A percentile compares a stretch with the other conserved stretches of the same genome.
These are phyloP conservation scores for Arabidopsis thaliana DNA, from an alignment of 345 rosid species.

Conservation along the genomic window DNA sequence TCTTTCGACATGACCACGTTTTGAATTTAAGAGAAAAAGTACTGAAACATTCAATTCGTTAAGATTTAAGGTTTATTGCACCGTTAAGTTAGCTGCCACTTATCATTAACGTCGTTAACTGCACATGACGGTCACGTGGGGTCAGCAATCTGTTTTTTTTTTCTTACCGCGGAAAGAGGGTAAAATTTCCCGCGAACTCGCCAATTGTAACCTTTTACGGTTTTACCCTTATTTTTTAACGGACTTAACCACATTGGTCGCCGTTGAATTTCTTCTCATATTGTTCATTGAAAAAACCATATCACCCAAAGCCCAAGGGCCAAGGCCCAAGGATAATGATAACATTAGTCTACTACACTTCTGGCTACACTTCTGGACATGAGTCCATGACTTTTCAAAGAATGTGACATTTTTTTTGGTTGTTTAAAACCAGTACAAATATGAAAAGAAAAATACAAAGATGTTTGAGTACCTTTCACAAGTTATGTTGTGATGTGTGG, in stretches of 20 bases:
- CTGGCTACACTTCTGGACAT: background rate
- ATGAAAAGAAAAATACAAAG: background rate
- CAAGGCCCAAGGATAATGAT: background rate
- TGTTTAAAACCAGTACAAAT: background rate
- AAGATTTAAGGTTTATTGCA: slow-evolving; percentile 20
- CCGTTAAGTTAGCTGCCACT: slow-evolving; percentile 37
- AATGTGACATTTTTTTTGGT: background rate
- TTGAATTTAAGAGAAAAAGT: background rate
- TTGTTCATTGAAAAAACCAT: background rate
- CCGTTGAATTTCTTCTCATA: too few species aligned
- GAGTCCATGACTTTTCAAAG: slow-evolving; percentile 15
- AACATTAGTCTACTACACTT: background rate
- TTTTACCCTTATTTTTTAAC: too few species aligned
- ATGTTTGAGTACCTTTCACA: background rate
- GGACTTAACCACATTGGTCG: too few species aligned
- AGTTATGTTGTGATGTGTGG: slow-evolving; percentile 2
- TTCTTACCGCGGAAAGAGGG: background rate
- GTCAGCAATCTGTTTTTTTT: slow-evolving; percentile 16
- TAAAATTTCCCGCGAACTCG: slow-evolving; percentile 19
- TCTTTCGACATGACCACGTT: slow-evolving; percentile 17
- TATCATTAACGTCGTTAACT: slow-evolving; percentile 23
- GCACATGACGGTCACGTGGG: slow-evolving; percentile 36
- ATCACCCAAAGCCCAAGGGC: background rate
- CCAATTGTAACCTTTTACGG: background rate
- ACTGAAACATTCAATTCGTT: background rate